phyloP scores from a whole-genome alignment of 2,329 filamentous ascomycete species.

The Epichloe festucae region DNA sequence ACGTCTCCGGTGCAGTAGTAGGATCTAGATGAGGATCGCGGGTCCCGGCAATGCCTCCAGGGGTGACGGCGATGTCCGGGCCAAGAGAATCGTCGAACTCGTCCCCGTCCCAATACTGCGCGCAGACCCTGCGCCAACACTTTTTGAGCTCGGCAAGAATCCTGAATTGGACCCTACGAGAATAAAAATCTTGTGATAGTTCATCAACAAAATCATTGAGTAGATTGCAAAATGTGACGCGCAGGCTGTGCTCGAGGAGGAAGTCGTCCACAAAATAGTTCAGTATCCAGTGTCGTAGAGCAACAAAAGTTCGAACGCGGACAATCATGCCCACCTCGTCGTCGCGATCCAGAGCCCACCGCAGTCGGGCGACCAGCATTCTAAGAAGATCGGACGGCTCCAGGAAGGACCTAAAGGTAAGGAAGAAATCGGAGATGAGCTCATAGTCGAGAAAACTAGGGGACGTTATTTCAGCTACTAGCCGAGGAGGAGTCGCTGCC shows the following conservation, averaged over 20 bases:
- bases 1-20: constrained; percentile 34
- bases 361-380: constrained; percentile 71
- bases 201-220: constrained; percentile 58
- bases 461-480: constrained; percentile 93
- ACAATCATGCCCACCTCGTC: constrained; percentile 87
- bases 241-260: constrained; percentile 59
- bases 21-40: constrained; percentile 43
- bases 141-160: constrained; percentile 91
- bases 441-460: constrained; percentile 95
- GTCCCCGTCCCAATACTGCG: constrained; percentile 72
- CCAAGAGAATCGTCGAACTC: constrained; percentile 50
- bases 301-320: constrained; percentile 90
- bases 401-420: constrained; percentile 85
- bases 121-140: constrained; percentile 88
- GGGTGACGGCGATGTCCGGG: constrained; percentile 54
- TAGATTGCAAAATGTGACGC: constrained; percentile 65
- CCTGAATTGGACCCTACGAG: constrained; percentile 52
- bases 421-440: constrained; percentile 91
- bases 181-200: constrained; percentile 30
- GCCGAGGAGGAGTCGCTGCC: constrained; percentile 77
- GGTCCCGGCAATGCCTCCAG: constrained; percentile 59
- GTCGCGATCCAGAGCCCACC: constrained; percentile 69
- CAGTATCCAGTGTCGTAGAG: constrained; percentile 89
- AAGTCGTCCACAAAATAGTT: constrained; percentile 98
- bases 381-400: constrained; percentile 62